Evolutionary conservation across 805 yeast genomes (phyloP).

Genomic region (Sugiyamaella boreocaroliniensis): DNA sequence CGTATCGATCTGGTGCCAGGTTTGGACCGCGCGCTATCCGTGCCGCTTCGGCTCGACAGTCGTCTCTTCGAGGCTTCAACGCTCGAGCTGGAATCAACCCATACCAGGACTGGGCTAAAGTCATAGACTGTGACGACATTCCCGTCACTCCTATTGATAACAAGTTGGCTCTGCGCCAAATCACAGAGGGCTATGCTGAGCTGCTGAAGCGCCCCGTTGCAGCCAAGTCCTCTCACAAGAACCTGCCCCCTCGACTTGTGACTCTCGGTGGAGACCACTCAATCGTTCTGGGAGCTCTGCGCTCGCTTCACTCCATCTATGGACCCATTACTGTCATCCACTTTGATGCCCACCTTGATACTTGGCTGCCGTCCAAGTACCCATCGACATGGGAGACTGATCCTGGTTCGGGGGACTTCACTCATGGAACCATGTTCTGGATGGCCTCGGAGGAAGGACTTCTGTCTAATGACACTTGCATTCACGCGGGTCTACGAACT

Average conservation of each 20-base stretch:
- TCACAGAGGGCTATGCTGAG: slow-evolving; percentile 53
- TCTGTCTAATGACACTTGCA: slow-evolving; percentile 45
- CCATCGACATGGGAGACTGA: slow-evolving; percentile 69
- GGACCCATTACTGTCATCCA: slow-evolving; percentile 71
- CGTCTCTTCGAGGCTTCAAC: slow-evolving; percentile 62
- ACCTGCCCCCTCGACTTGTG: slow-evolving; percentile 51
- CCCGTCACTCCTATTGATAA: slow-evolving; percentile 66
- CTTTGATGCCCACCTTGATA: slow-evolving; percentile 81
- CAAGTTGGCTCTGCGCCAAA: slow-evolving; percentile 53
- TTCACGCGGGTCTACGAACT: slow-evolving; percentile 74
- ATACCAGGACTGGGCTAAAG: slow-evolving; percentile 45
- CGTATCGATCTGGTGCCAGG: slow-evolving; percentile 75
- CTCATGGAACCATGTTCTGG: slow-evolving; percentile 87
- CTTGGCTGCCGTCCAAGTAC: slow-evolving; percentile 74
- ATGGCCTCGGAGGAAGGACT: slow-evolving; percentile 67
- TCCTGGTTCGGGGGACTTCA: slow-evolving; percentile 58
- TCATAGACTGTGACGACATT: slow-evolving; percentile 63
- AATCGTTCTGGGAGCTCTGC: slow-evolving; percentile 61
- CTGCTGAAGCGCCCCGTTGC: slow-evolving; percentile 35
- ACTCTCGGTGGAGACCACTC: slow-evolving; percentile 84
- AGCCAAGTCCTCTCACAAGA: slow-evolving; percentile 15
- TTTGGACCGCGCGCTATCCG: slow-evolving; percentile 56
- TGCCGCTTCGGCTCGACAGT: slow-evolving; percentile 47
- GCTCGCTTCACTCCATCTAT: slow-evolving; percentile 53
- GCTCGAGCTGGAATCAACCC: slow-evolving; percentile 57